phyloP scores from a whole-genome alignment of 1,284 basidiomycete genomes.

The Mycosarcoma mackinlayi region DNA sequence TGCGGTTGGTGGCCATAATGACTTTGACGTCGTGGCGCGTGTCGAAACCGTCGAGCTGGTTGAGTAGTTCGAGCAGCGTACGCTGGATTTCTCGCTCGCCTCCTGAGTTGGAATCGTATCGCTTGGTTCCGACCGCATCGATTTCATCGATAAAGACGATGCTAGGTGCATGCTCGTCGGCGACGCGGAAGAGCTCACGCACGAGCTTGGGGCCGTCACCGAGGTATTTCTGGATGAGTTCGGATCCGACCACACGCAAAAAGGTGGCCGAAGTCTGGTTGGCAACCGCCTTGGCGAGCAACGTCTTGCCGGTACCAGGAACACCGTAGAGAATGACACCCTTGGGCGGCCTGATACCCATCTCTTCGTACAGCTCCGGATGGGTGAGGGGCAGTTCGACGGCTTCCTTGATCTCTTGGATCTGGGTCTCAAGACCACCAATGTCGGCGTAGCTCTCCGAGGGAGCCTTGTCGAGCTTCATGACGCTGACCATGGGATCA shows the following conservation, averaged over 20 bases:
- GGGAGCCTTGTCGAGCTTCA: constrained; percentile 95
- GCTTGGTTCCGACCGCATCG: constrained; percentile 71
- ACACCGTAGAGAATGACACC: constrained; percentile 99
- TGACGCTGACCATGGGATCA: constrained; percentile 97
- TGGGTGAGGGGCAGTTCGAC: constrained; percentile 98
- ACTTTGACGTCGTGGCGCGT: constrained; percentile 99
- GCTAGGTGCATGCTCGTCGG: constrained; percentile 70
- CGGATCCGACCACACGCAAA: constrained; percentile 95
- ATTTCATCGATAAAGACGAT: constrained; percentile 72
- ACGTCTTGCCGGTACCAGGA: constrained; percentile 97
- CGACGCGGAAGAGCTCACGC: constrained; percentile 70
- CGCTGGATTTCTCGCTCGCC: constrained; percentile 71
- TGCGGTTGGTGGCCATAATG: constrained; percentile 84
- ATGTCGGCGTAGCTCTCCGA: constrained; percentile 99
- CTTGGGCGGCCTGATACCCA: constrained; percentile 99
- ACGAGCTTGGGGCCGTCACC: constrained; percentile 79
- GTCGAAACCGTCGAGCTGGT: constrained; percentile 97
- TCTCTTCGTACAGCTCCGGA: constrained; percentile 98
- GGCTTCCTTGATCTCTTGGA: constrained; percentile 99
- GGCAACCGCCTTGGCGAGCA: constrained; percentile 97
- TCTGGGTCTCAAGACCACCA: constrained; percentile 94
- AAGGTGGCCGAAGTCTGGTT: constrained; percentile 99
- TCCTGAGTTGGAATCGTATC: constrained; percentile 71
- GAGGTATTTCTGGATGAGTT: constrained; percentile 98
- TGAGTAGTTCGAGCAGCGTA: constrained; percentile 70